Evolutionary conservation across 2,329 filamentous ascomycete species (phyloP).

Genomic region (Trichoderma sp.): DNA sequence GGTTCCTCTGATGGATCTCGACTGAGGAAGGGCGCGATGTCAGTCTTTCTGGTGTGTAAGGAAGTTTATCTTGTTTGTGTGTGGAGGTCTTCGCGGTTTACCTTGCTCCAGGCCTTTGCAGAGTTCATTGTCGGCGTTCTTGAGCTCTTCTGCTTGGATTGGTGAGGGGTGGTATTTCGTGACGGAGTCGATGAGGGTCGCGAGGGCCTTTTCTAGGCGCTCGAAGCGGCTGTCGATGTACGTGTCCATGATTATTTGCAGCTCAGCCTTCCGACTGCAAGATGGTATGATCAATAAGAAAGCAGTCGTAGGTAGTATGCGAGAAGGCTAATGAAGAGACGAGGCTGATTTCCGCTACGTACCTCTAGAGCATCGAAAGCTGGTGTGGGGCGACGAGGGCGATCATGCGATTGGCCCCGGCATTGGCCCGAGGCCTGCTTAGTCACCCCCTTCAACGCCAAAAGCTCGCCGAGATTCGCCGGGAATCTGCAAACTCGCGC

Average conservation of each 20-base stretch:
- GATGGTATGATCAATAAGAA: not conserved
- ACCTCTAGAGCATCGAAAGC: constrained; percentile 9
- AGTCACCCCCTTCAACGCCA: constrained; percentile 40
- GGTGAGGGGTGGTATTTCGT: constrained; percentile 78
- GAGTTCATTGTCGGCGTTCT: constrained; percentile 70
- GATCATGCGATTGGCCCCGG: constrained; percentile 18
- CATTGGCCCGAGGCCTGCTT: constrained; percentile 12
- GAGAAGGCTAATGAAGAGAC: not conserved
- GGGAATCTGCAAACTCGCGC: constrained; percentile 43
- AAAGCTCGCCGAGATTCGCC: constrained; percentile 41
- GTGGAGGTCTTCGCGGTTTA: constrained; percentile 42
- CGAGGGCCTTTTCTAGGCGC: constrained; percentile 67
- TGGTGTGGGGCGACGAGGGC: constrained; percentile 30
- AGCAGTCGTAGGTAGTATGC: constrained; percentile 10
- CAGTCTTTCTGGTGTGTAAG: too few relatives aligned
- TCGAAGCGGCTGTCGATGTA: constrained; percentile 65
- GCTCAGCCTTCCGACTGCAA: not conserved
- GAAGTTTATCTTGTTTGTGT: too few relatives aligned
- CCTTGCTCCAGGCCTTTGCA: constrained; percentile 66
- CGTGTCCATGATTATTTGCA: constrained; percentile 57
- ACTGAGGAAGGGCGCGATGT: constrained; percentile 48
- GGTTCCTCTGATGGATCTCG: constrained; percentile 73
- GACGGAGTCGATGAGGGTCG: constrained; percentile 74
- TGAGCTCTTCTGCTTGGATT: constrained; percentile 67
- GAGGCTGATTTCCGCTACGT: constrained; percentile 23